phyloP scores from a whole-genome alignment of 768 basidiomycete species.

The Trametes maxima region DNA sequence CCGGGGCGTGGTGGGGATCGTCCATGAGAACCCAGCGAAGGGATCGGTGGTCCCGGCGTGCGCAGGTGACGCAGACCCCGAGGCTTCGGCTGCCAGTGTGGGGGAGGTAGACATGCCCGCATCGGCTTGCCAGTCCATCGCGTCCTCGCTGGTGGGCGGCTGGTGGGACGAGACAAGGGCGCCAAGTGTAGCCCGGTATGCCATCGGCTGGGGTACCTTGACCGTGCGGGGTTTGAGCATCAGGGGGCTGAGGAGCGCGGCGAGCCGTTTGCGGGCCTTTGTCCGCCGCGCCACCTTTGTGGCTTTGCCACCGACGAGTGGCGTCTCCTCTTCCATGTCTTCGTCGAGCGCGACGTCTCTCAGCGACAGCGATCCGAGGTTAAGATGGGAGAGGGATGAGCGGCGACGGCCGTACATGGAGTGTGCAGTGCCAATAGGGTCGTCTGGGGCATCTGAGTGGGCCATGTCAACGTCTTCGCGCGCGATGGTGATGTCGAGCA shows the following conservation, averaged over 20 bases:
- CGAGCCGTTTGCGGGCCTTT: not conserved
- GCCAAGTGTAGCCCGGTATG: too few species aligned
- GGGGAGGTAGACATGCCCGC: too few species aligned
- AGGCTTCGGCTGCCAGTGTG: not conserved
- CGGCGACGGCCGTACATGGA: not conserved
- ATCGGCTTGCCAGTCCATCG: too few species aligned
- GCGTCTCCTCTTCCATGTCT: not conserved
- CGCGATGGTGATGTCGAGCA: not conserved
- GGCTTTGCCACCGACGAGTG: not conserved
- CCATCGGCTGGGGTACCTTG: too few species aligned
- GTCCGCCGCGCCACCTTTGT: not conserved
- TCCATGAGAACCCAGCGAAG: not conserved
- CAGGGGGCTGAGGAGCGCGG: too few species aligned
- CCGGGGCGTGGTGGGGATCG: constrained; percentile 1
- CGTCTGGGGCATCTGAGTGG: not conserved
- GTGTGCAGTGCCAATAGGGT: not conserved
- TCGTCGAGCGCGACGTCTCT: not conserved
- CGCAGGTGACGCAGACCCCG: not conserved
- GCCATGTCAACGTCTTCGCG: not conserved
- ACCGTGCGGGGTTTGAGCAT: too few species aligned
- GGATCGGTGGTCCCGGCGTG: not conserved
- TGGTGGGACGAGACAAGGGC: too few species aligned
- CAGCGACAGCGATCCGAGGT: not conserved
- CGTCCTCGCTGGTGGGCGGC: too few species aligned
- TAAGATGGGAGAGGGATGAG: not conserved